Base-by-base conservation (phyloP, 805 yeast genomes). In the Schwanniomyces polymorphus region DNA sequence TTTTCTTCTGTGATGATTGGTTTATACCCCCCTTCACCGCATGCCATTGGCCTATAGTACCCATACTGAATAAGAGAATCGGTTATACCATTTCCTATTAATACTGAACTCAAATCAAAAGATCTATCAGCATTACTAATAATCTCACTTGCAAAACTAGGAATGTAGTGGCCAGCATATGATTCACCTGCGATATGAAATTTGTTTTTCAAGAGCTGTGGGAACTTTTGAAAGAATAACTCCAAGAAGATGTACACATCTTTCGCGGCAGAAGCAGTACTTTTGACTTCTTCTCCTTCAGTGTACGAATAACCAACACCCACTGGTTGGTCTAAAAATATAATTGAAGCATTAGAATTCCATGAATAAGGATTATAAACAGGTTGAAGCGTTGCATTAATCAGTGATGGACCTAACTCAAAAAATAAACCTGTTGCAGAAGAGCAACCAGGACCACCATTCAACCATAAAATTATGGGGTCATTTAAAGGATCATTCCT, bases 391-490 rank as follows among this genome's bases (percentile, higher is more conserved):
- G 85, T 80, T 37, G 79, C 66, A 50, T 80, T 83, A 49, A 92
- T 82, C 11, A 85, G 76, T 0, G 96, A 80, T 5, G 97, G 96
- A 23, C 98, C 98, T 60, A 91, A 78, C 66, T 92, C 98, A 60
- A 91, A 90, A 58, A 92, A 82, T 48, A 91, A 73, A 7, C 97
- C 97, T 28, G 95, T 88, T 62, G 90, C 70, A 1, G 97, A 88
- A 0, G 97, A 88, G 64, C 97, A 91, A 10, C 97, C 97, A 31
- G 97, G 97, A 5, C 97, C 97, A 54, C 97, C 97, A 63, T 91
- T 91, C 57, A 91, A 75, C 98, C 97, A 91, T 55, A 92, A 75
- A 46, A 92, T 78, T 18, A 91, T 78, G 1, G 97, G 97, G 67
- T 92, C 97, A 44, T 74, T 88, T 45, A 66, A 69, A 4, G 97